Conservation (phyloP, 805 yeast species). For the Nakazawaea pomicola region DNA sequence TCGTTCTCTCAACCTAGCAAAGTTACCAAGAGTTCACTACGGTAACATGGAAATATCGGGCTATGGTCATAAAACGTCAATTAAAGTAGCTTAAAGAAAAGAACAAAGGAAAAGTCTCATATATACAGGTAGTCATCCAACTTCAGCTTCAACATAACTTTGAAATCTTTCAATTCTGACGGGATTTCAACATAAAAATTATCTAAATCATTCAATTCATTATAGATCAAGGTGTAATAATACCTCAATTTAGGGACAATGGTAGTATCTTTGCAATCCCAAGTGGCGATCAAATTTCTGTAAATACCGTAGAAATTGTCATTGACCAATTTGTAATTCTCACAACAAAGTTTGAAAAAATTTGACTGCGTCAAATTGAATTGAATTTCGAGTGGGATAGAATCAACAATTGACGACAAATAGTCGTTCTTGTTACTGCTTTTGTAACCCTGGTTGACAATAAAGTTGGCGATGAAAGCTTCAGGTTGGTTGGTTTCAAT, state of each 20-base stretch:
- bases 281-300: conserved; percentile 19
- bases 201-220: conserved; percentile 29
- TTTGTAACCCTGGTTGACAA: conserved; percentile 29
- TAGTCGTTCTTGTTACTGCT: conserved; percentile 23
- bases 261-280: conserved; percentile 12
- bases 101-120: neutral
- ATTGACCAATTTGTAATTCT: conserved; percentile 26
- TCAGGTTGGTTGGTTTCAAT: conserved; percentile 11
- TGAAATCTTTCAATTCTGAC: conserved; percentile 23
- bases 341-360: conserved; percentile 26
- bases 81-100: no score
- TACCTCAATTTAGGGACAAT: conserved; percentile 22
- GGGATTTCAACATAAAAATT: conserved; percentile 31
- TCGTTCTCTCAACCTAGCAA: no score
- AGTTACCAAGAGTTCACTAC: no score
- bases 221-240: conserved; percentile 24
- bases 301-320: conserved; percentile 32
- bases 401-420: conserved; percentile 26
- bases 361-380: conserved; percentile 17
- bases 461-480: conserved; percentile 18
- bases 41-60: no score
- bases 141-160: conserved; percentile 10
- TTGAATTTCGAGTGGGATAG: conserved; percentile 17
- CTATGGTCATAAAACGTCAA: no score
- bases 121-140: neutral